Base-by-base conservation (phyloP, 768 basidiomycete species). In the Hemileccinum impolitum region DNA sequence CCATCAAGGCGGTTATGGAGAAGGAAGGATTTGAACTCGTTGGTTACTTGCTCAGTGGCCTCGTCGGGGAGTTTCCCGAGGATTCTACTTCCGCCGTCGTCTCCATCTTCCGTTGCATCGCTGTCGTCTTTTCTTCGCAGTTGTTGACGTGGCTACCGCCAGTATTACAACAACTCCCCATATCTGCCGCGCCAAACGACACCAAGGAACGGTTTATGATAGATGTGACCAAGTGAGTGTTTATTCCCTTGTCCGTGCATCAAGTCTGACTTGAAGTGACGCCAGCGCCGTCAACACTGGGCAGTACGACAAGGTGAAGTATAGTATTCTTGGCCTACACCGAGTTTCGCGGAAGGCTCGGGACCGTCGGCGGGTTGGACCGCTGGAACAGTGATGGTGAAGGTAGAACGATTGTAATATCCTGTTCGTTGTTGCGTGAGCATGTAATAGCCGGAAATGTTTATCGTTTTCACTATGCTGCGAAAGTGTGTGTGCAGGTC, bases 11-110 rank as follows among this genome's bases (percentile, higher is more conserved):
- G 4, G 77, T 81, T 31, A 66, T 94, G 39, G 75, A 80, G 46
- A 82, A 83, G 53, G 83, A 90, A 64, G 92, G 93, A 4, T 77
- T 79, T 46, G 78, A 81, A 57, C 74, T 98, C 14, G 64, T 90
- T 14, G 77, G 78, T 13, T 80, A 80, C 54, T 65, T 93, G 25
- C 72, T 98, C 45, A 70, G 76, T 17, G 95, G 96, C 4, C 73
- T 97, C 23, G 82, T 90, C 4, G 84, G 87, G 18, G 85, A 88
- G 52, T 98, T 94, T 65, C 90, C 91, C 4, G 92, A 92, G 62
- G 95, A 97, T 50, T 78, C 84, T 3, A 74, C 82, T 6, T 76
- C 87, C 9, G 64, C 73, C 31, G 84, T 94, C 39, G 81, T 91
- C 47, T 81, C 85, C 3, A 84, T 97, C 52, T 80, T 95, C 66